phyloP scores from a whole-genome alignment of 2,329 filamentous ascomycete species.

The Xylaria sp. region DNA sequence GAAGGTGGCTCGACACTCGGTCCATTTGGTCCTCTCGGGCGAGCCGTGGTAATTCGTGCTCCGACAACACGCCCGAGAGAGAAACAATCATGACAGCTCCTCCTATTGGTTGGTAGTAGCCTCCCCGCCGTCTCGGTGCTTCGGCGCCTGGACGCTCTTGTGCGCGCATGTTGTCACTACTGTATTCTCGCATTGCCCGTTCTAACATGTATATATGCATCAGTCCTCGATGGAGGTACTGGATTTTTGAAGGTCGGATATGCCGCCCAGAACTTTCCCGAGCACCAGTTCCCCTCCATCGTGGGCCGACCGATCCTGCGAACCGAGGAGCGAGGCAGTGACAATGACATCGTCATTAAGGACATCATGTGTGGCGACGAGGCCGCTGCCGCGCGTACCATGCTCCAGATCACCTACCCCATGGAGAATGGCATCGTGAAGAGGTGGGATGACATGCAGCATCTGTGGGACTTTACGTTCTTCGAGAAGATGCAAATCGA shows the following conservation, averaged over 20 bases:
- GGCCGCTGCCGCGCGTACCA: constrained; percentile 91
- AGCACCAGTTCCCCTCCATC: constrained; percentile 98
- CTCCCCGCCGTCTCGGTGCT: constrained; percentile 36
- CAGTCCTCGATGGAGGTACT: constrained; percentile 99
- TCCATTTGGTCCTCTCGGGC: constrained; percentile 30
- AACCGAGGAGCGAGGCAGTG: constrained; percentile 82
- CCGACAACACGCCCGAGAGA: constrained; percentile 30
- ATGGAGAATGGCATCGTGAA: constrained; percentile 99
- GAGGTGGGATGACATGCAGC: constrained; percentile 99
- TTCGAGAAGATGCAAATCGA: constrained; percentile 96
- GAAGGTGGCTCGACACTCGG: background rate
- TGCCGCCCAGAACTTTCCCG: constrained; percentile 98
- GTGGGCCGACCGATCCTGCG: constrained; percentile 97
- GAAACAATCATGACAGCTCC: constrained; percentile 60
- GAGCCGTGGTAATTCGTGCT: constrained; percentile 29
- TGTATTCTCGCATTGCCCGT: constrained; percentile 26
- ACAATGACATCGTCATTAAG: constrained; percentile 80
- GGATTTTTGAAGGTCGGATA: constrained; percentile 99
- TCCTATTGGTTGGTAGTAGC: constrained; percentile 63
- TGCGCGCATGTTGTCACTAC: background rate
- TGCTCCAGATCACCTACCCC: constrained; percentile 98
- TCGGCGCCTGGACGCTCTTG: constrained; percentile 1
- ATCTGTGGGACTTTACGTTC: constrained; percentile 99
- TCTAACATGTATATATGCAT: constrained; percentile 40
- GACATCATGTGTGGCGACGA: constrained; percentile 99